Conservation (phyloP, 306 rosid species). For the Canavalia gladiata region DNA sequence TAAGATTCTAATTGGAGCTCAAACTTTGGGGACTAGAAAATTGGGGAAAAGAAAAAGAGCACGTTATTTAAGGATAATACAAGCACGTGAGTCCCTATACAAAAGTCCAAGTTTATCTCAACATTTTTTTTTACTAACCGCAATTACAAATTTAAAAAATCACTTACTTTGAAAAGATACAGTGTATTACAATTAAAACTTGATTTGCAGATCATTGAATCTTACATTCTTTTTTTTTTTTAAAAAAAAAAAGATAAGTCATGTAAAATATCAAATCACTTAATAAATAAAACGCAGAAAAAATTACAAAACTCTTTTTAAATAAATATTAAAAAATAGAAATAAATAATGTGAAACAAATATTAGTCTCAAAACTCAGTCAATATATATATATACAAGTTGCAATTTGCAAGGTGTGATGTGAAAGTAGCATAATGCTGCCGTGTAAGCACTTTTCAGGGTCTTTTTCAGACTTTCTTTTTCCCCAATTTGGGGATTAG, state of each 20-base stretch:
- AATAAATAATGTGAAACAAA: no score
- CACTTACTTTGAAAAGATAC: constrained; percentile 41
- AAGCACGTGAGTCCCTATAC: constrained; percentile 56
- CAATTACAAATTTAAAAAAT: constrained; percentile 32
- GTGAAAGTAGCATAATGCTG: background rate
- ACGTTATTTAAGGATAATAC: constrained; percentile 51
- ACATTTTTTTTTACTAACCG: constrained; percentile 25
- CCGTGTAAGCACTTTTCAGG: background rate
- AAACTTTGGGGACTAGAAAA: constrained; percentile 45
- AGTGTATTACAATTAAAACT: no score
- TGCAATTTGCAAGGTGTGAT: background rate
- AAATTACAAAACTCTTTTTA: background rate
- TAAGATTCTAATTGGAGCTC: constrained; percentile 46
- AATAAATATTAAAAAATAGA: no score
- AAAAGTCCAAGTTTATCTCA: constrained; percentile 53
- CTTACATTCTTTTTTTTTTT: no score
- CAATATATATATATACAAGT: background rate
- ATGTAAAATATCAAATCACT: background rate
- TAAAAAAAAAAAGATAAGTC: background rate
- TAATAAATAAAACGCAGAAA: no score
- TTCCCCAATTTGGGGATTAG: background rate
- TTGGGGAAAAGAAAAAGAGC: background rate
- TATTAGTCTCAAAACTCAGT: background rate
- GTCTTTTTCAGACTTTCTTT: background rate
- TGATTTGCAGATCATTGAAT: no score